Evolutionary conservation across 2,329 filamentous ascomycete species (phyloP).

Genomic region (Penicillium sp.): DNA sequence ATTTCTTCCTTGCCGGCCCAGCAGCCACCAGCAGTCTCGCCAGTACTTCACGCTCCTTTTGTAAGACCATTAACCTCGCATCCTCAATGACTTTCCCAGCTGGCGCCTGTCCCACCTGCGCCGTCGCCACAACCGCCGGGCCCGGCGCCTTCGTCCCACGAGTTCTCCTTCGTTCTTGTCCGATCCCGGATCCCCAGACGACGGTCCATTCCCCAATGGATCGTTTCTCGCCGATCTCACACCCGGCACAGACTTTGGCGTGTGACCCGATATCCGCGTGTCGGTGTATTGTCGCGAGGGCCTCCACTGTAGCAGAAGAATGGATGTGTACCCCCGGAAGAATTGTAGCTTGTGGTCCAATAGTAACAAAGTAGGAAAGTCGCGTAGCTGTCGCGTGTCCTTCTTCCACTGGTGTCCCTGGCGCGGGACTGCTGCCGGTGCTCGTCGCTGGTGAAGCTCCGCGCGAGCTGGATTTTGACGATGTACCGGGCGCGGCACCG

Average conservation of each 20-base stretch:
- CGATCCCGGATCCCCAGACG: slow-evolving; percentile 58
- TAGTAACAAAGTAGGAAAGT: slow-evolving; percentile 36
- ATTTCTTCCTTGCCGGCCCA: slow-evolving; percentile 27
- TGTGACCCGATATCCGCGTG: slow-evolving; percentile 45
- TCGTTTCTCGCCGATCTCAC: slow-evolving; percentile 53
- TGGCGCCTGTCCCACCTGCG: slow-evolving; percentile 18
- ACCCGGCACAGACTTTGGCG: slow-evolving; percentile 64
- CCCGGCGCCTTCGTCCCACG: slow-evolving; percentile 31
- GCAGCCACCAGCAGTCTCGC: slow-evolving; percentile 54
- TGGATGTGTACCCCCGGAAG: slow-evolving; percentile 38
- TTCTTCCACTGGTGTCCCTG: slow-evolving; percentile 1
- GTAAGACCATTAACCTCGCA: slow-evolving; percentile 57
- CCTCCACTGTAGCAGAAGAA: slow-evolving; percentile 41
- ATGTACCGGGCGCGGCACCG: slow-evolving; percentile 44
- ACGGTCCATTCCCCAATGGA: slow-evolving; percentile 62
- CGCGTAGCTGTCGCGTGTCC: slow-evolving; percentile 20
- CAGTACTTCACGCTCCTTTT: slow-evolving; percentile 63
- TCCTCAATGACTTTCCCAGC: slow-evolving; percentile 59
- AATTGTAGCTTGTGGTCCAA: slow-evolving; percentile 37
- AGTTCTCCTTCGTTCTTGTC: slow-evolving; percentile 32
- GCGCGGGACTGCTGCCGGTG: not conserved
- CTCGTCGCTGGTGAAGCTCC: slow-evolving; percentile 7
- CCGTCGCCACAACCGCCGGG: slow-evolving; percentile 14
- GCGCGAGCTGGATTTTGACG: slow-evolving; percentile 9
- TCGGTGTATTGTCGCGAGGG: slow-evolving; percentile 36